These are phyloP conservation scores for Eimeria necatrix DNA, from an alignment of 169 alveolate genomes.

Conservation along the genomic window DNA sequence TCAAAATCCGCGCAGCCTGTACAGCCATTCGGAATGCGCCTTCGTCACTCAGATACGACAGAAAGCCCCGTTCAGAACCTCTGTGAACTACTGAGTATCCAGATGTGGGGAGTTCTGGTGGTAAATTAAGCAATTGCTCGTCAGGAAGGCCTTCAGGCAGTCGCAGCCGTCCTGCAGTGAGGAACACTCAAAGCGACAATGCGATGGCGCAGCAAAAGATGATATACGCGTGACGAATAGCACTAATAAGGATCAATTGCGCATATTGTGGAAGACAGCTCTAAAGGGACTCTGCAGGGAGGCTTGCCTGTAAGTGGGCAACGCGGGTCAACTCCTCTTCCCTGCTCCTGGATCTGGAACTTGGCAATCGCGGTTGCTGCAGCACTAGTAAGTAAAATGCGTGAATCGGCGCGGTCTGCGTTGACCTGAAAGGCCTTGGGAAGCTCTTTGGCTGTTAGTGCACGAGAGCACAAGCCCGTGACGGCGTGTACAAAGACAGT, in stretches of 20 bases:
- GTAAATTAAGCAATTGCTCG: conserved; percentile 11
- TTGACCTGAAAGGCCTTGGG: conserved; percentile 72
- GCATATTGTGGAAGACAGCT: not conserved
- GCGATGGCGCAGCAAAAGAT: not conserved
- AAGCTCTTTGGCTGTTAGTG: conserved; percentile 68
- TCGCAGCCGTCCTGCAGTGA: conserved; percentile 38
- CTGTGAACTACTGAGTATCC: not conserved
- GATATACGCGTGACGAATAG: not conserved
- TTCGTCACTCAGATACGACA: conserved; percentile 59
- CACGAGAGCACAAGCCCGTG: conserved; percentile 67
- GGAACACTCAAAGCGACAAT: not conserved
- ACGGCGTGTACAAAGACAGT: conserved; percentile 18
- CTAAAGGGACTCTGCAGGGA: not conserved
- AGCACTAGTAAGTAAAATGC: conserved; percentile 31
- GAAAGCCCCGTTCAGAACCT: not conserved
- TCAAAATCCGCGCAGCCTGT: conserved; percentile 58
- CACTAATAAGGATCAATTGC: not conserved
- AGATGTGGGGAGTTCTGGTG: not conserved
- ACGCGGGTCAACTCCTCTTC: conserved; percentile 37
- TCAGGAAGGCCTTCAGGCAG: conserved; percentile 71
- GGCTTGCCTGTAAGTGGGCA: conserved; percentile 69
- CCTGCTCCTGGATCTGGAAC: conserved; percentile 50
- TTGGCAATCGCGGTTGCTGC: conserved; percentile 50
- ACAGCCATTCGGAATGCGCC: conserved; percentile 70
- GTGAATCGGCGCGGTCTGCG: conserved; percentile 64